Evolutionary conservation across 164 flowering plant genomes (phyloP).

Genomic region (Kingdonia uniflora): DNA sequence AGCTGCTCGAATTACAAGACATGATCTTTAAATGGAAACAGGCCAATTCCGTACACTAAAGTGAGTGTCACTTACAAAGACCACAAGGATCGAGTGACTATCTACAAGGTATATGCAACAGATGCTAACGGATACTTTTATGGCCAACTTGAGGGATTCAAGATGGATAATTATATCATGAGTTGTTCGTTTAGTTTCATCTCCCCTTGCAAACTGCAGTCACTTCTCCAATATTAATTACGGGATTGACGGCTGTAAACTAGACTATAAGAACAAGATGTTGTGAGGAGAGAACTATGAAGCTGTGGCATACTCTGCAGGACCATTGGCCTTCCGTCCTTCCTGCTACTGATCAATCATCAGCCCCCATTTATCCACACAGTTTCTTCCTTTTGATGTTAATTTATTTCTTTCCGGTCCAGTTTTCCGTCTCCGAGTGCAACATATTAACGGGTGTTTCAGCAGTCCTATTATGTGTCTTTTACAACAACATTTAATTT

Average conservation of each 20-base stretch:
- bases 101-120: constrained; percentile 42
- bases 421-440: too few species aligned
- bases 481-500: too few species aligned
- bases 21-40: constrained; percentile 44
- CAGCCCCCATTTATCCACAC: too few species aligned
- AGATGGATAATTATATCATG: constrained; percentile 39
- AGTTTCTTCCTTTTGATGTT: too few species aligned
- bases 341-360: constrained; percentile 38
- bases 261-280: constrained; percentile 50
- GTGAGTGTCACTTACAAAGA: constrained; percentile 68
- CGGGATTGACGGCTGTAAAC: constrained; percentile 54
- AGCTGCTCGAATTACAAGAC: constrained; percentile 47
- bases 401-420: too few species aligned
- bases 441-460: too few species aligned
- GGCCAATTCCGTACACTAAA: constrained; percentile 45
- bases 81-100: constrained; percentile 40
- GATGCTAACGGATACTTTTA: constrained; percentile 60
- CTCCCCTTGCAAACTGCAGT: constrained; percentile 53
- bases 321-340: constrained; percentile 80
- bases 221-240: constrained; percentile 52
- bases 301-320: constrained; percentile 61
- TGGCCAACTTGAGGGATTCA: constrained; percentile 47
- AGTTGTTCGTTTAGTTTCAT: constrained; percentile 51
- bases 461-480: too few species aligned
- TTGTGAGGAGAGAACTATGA: constrained; percentile 28